Conservation (phyloP, 495 filamentous ascomycete genomes). For the Pseudomonodictys pantanalensis region DNA sequence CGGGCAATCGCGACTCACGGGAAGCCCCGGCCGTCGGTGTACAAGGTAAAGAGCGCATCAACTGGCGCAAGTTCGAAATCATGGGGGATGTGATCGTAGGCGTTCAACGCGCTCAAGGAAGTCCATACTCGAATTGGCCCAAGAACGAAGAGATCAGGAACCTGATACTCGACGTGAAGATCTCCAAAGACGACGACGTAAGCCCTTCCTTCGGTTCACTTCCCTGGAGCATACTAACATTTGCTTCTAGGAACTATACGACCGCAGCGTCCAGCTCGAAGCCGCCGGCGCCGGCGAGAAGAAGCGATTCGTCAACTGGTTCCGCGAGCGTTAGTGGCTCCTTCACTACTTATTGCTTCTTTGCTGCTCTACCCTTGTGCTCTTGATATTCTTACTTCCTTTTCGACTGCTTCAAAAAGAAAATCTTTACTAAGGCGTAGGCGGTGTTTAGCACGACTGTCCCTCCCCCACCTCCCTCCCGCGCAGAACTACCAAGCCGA, state of each 20-base stretch:
- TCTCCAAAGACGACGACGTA: constrained; percentile 61
- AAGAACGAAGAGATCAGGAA: constrained; percentile 64
- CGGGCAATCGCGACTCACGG: constrained; percentile 24
- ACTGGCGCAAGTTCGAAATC: constrained; percentile 98
- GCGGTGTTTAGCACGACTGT: background rate
- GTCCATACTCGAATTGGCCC: constrained; percentile 69
- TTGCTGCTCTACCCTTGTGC: background rate
- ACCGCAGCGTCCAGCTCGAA: constrained; percentile 57
- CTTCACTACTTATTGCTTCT: constrained; percentile 59
- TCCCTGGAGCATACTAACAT: background rate
- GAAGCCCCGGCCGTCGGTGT: constrained; percentile 32
- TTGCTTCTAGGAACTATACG: constrained; percentile 56
- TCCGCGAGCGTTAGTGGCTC: constrained; percentile 35
- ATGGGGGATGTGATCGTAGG: constrained; percentile 87
- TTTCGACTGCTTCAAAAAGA: too few relatives aligned
- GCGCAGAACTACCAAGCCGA: constrained; percentile 13
- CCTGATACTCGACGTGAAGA: constrained; percentile 66
- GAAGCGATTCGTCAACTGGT: constrained; percentile 29
- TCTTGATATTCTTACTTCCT: background rate
- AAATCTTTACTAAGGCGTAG: constrained; percentile 12
- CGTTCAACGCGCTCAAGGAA: constrained; percentile 85
- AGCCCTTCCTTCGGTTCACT: constrained; percentile 15
- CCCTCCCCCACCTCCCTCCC: constrained; percentile 4
- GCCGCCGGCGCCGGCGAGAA: constrained; percentile 28
- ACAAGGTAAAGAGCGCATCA: constrained; percentile 59